These are phyloP conservation scores for Solanum pinnatisectum DNA, from an alignment of 257 asterid species.

Conservation along the genomic window DNA sequence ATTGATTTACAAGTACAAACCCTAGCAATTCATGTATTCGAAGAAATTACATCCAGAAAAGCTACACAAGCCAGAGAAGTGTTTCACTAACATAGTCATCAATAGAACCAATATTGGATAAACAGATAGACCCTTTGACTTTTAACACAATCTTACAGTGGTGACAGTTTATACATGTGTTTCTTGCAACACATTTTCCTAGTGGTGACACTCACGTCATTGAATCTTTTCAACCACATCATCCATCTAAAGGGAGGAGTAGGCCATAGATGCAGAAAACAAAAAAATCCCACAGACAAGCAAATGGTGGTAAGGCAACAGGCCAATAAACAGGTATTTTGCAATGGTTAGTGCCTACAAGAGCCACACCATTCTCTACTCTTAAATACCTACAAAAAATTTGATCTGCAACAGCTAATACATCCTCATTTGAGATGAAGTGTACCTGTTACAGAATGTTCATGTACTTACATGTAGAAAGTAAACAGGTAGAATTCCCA, in stretches of 20 bases:
- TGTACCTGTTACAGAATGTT: background rate
- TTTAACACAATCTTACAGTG: background rate
- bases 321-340: background rate
- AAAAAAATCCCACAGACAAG: background rate
- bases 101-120: background rate
- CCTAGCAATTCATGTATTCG: background rate
- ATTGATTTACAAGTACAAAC: background rate
- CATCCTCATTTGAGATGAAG: background rate
- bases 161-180: background rate
- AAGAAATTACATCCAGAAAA: background rate
- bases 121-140: background rate
- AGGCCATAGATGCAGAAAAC: background rate
- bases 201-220: background rate
- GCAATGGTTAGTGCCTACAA: background rate
- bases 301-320: background rate
- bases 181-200: background rate
- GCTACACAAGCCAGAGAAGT: background rate
- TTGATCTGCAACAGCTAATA: background rate
- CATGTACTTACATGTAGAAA: background rate
- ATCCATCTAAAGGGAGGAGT: background rate
- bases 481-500: background rate
- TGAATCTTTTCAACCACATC: background rate
- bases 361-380: background rate
- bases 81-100: background rate
- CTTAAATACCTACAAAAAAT: background rate